phyloP scores from a whole-genome alignment of 257 asterid genomes.

The Petunia axillaris region DNA sequence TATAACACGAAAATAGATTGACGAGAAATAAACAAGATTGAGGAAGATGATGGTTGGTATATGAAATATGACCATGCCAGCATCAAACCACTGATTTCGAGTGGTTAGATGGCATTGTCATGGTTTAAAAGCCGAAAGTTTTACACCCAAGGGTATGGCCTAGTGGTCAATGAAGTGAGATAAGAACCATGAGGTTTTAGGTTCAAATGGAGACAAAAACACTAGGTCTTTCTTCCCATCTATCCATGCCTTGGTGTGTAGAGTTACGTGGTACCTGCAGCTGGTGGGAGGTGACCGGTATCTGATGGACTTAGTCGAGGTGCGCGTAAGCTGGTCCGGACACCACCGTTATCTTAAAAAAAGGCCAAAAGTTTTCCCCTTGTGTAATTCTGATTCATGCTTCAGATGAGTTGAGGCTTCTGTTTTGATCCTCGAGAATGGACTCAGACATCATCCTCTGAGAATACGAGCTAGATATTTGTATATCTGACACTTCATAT shows the following conservation, averaged over 20 bases:
- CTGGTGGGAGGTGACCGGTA: too few species aligned
- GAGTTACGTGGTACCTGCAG: too few species aligned
- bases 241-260: too few species aligned
- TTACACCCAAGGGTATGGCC: neutral
- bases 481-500: neutral
- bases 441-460: neutral
- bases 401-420: constrained; percentile 23
- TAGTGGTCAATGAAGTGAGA: too few species aligned
- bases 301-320: too few species aligned
- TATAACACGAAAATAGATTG: neutral
- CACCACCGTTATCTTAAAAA: too few species aligned
- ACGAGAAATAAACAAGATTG: neutral
- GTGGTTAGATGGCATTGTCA: neutral
- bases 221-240: too few species aligned
- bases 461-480: neutral
- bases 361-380: neutral
- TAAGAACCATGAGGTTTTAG: too few species aligned
- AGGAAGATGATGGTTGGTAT: neutral
- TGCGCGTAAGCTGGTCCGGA: too few species aligned
- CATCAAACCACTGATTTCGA: neutral
- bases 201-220: too few species aligned
- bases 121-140: constrained; percentile 16
- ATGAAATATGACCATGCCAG: neutral
- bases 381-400: neutral
- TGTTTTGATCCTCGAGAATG: constrained; percentile 12